A percentile compares a stretch with the other conserved stretches of the same genome.
Evolutionary conservation across 116 monocot genomes (phyloP).

Genomic region (Dioscorea cayenensis): DNA sequence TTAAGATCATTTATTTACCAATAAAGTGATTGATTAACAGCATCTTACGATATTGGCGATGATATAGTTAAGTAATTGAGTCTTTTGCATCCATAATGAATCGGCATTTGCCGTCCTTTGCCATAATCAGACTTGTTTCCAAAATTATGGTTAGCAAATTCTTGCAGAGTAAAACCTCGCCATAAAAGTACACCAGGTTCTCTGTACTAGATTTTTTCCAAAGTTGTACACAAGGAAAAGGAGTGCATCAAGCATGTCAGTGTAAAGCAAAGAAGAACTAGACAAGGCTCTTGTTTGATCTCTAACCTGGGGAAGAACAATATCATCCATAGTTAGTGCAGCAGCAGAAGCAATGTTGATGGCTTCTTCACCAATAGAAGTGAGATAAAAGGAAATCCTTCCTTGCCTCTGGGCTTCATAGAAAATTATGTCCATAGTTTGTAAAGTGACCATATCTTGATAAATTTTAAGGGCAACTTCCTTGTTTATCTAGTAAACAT

Average conservation of each 20-base stretch:
- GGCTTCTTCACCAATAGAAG: conserved; percentile 86
- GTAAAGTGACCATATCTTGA: conserved; percentile 75
- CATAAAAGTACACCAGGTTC: conserved; percentile 88
- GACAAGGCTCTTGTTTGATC: conserved; percentile 21
- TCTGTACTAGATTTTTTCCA: conserved; percentile 67
- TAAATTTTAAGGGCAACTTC: conserved; percentile 85
- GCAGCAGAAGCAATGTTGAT: conserved; percentile 98
- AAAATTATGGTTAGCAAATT: conserved; percentile 91
- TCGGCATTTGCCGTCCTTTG: conserved; percentile 97
- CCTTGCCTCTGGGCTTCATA: conserved; percentile 99
- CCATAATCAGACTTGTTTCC: conserved; percentile 85
- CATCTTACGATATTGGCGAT: conserved; percentile 88
- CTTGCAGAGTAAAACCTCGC: conserved; percentile 92
- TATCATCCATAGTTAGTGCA: conserved; percentile 72
- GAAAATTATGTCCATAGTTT: conserved; percentile 88
- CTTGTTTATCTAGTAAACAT: conserved; percentile 49
- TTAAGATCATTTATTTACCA: not conserved
- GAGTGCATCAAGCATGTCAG: not conserved
- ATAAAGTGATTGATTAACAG: not conserved
- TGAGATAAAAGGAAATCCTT: conserved; percentile 94
- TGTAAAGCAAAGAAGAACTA: not conserved
- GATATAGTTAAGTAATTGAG: conserved; percentile 92
- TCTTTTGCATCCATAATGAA: conserved; percentile 79
- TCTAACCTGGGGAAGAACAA: conserved; percentile 86
- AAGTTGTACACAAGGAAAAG: not conserved